Percentiles rank a stretch among this genome's conserved stretches.
phyloP scores from a whole-genome alignment of 495 filamentous ascomycete genomes.

The Sordaria brevicollis region DNA sequence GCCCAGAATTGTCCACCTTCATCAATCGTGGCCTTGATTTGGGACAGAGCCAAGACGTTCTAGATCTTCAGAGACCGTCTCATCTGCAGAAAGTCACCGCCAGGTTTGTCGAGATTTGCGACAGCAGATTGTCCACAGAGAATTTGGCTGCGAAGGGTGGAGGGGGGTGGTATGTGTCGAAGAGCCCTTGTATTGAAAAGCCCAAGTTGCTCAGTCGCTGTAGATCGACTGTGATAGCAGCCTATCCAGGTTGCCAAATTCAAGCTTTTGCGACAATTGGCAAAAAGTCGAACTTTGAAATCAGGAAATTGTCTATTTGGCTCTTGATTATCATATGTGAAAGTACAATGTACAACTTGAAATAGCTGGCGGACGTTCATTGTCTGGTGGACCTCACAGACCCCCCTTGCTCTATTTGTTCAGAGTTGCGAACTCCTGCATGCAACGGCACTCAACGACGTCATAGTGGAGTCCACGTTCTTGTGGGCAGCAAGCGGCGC shows the following conservation, averaged over 20 bases:
- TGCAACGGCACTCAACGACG: slow-evolving; percentile 1
- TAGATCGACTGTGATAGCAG: background rate
- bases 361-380: background rate
- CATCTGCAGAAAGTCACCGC: background rate
- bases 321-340: background rate
- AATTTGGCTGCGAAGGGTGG: background rate
- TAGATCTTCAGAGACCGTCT: slow-evolving; percentile 16
- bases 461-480: background rate
- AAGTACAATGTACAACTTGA: background rate
- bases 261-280: background rate
- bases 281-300: background rate
- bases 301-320: background rate
- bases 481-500: background rate
- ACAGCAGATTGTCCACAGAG: background rate
- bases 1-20: background rate
- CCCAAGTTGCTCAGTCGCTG: background rate
- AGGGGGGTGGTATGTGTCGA: background rate
- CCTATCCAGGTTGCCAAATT: background rate
- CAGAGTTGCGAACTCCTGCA: background rate
- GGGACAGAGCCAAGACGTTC: slow-evolving; percentile 7
- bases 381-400: background rate
- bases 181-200: background rate
- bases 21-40: slow-evolving; percentile 13
- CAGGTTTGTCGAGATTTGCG: background rate
- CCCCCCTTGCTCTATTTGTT: background rate